A percentile compares a stretch with the other conserved stretches of the same genome.
Evolutionary conservation across 306 rosid species (phyloP).

Genomic region (Rubus idaeus): DNA sequence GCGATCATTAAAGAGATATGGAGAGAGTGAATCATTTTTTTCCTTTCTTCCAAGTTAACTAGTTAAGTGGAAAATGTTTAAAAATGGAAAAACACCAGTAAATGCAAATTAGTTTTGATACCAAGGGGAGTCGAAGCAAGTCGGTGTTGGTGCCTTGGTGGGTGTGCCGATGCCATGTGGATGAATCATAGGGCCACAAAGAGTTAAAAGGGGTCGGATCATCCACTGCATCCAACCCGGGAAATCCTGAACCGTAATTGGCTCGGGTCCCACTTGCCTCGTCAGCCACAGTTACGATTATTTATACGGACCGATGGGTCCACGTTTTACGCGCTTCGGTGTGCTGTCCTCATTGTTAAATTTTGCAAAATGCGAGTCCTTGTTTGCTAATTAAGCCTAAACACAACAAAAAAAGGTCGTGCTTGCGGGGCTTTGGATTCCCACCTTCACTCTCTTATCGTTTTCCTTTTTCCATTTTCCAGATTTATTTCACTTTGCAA

Average conservation of each 20-base stretch:
- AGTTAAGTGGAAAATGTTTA: not conserved
- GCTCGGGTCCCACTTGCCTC: not conserved
- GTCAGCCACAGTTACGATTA: not conserved
- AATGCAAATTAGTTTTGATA: not conserved
- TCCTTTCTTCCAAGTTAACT: not conserved
- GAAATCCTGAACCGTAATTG: not conserved
- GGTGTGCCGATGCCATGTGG: conserved; percentile 5
- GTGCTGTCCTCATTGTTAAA: not conserved
- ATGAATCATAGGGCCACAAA: not conserved
- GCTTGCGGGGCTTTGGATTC: not conserved
- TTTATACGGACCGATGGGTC: not conserved
- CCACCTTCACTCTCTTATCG: conserved; percentile 2
- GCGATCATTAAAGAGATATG: no score
- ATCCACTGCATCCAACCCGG: conserved; percentile 1
- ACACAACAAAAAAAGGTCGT: not conserved
- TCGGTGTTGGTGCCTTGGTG: conserved; percentile 7
- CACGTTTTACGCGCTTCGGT: not conserved
- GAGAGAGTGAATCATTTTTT: no score
- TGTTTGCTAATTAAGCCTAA: not conserved
- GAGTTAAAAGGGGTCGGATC: not conserved
- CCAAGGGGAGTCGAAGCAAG: not conserved
- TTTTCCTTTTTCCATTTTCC: not conserved
- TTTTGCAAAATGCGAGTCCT: not conserved
- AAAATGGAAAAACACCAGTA: not conserved
- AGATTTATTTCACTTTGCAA: not conserved